Evolutionary conservation across 441 rosid species (phyloP).

Genomic region (Geranium incanum): DNA sequence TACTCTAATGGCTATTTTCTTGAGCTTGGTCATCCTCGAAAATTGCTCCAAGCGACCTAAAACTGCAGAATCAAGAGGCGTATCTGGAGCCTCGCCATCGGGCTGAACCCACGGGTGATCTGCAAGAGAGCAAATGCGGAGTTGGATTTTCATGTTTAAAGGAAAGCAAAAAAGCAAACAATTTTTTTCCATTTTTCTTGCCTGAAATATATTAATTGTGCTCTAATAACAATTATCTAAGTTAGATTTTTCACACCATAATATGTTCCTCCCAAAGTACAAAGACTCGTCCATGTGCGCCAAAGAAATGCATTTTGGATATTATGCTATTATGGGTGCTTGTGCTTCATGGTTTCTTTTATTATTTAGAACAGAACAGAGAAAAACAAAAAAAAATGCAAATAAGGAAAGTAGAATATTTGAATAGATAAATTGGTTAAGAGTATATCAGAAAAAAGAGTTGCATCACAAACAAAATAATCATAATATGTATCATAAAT

Average conservation of each 20-base stretch:
- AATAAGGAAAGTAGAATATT: too few species aligned
- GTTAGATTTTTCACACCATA: background rate
- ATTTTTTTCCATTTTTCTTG: background rate
- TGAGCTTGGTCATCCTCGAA: constrained; percentile 93
- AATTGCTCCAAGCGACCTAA: constrained; percentile 75
- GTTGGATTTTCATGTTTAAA: background rate
- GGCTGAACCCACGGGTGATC: constrained; percentile 95
- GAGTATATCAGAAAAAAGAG: background rate
- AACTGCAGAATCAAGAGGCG: constrained; percentile 90
- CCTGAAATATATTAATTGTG: background rate
- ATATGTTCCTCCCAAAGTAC: background rate
- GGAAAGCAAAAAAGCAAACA: background rate
- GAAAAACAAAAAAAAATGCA: too few species aligned
- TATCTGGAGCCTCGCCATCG: constrained; percentile 78
- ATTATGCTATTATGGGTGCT: background rate
- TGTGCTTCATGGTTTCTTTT: too few species aligned
- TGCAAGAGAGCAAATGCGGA: constrained; percentile 24
- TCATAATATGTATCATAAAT: background rate
- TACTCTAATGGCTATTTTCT: constrained; percentile 84
- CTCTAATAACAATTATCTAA: background rate
- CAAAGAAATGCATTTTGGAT: background rate
- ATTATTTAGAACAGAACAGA: too few species aligned
- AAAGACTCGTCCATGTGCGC: background rate
- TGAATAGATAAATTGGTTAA: background rate
- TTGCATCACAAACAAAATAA: background rate